Evolutionary conservation across 73 alveolate genomes (phyloP), one percentile per base, ranked within the genome.

Genomic region (Paramecium caudatum): DNA sequence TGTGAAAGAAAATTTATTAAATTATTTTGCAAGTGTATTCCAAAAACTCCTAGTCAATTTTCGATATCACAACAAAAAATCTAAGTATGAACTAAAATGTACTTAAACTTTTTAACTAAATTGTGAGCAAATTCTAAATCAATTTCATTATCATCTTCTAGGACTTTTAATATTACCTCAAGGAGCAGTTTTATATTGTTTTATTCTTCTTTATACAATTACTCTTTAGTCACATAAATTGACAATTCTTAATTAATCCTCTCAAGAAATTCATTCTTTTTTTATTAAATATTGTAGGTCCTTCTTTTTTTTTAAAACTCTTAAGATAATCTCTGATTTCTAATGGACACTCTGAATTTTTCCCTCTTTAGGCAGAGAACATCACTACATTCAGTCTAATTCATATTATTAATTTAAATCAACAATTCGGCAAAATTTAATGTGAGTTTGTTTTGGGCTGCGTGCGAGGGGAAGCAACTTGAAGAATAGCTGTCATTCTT

Each of bases 251-350:
- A 37, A 27, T 43, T 27, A 55, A 55, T 12, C 6, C 30, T 55
- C 23, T 55, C 46, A 19, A 55, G 46, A 21, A 55, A 55, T 27
- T 55, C 80, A 55, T 55, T 55, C 30, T 55, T 55, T 55, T 37
- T 55, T 23, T 55, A 55, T 55, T 55, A 37, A 55, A 27, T 27
- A 25, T 55, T 55, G 30, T 55, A 55, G 21, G 30, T 27, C 17
- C 80, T 23, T 5, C 80, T 55, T 55, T 55, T 55, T 55, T 55
- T 55, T 23, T 65, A 32, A 65, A 65, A 65, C n/a, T 33, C 47
- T 15, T 65, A 46, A 16, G 50, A 32, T 65, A 65, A 16, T 65
- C 39, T 65, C 34, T 65, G n/a, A 1, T 65, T 36, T 32, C 83
- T 65, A n/a, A 65, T 65, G 8, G 32, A 65, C 1, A 65, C 15